Evolutionary conservation across 805 yeast species (phyloP).

Genomic region (Lipomyces spencermartinsiae): DNA sequence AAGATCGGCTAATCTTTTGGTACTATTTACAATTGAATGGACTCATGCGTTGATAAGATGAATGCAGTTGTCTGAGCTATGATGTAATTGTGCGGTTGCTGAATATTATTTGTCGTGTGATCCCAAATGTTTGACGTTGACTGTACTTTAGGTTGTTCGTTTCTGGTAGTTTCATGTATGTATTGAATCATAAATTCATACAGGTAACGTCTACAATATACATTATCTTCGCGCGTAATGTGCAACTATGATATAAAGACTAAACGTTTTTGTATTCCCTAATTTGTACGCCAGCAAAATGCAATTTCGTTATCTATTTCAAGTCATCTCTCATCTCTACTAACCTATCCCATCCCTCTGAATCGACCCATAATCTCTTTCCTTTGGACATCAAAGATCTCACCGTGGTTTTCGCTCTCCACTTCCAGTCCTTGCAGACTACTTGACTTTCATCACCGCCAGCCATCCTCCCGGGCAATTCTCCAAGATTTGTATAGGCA

Average conservation of each 20-base stretch:
- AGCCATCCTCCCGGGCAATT: slow-evolving; percentile 64
- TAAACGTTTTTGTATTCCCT: neutral
- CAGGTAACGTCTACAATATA: neutral
- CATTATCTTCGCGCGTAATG: neutral
- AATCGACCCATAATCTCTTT: slow-evolving; percentile 76
- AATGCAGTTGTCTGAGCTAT: slow-evolving; percentile 1
- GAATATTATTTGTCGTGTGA: neutral
- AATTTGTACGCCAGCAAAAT: neutral
- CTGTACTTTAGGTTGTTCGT: neutral
- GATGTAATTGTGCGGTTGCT: neutral
- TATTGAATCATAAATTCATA: neutral
- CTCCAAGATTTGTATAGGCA: slow-evolving; percentile 89
- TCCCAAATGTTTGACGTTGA: neutral
- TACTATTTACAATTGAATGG: neutral
- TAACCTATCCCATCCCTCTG: slow-evolving; percentile 75
- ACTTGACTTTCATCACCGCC: slow-evolving; percentile 73
- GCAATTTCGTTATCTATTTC: neutral
- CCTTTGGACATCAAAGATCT: slow-evolving; percentile 82
- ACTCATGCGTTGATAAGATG: neutral
- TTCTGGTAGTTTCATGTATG: neutral
- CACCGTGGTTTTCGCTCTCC: slow-evolving; percentile 74
- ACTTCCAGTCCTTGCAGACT: slow-evolving; percentile 85
- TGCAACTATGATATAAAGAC: neutral
- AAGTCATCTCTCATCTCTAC: slow-evolving; percentile 58
- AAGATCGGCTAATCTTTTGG: neutral